Evolutionary conservation across 805 yeast genomes (phyloP), one percentile per base, ranked within the genome.

Genomic region (Candida dendrica): DNA sequence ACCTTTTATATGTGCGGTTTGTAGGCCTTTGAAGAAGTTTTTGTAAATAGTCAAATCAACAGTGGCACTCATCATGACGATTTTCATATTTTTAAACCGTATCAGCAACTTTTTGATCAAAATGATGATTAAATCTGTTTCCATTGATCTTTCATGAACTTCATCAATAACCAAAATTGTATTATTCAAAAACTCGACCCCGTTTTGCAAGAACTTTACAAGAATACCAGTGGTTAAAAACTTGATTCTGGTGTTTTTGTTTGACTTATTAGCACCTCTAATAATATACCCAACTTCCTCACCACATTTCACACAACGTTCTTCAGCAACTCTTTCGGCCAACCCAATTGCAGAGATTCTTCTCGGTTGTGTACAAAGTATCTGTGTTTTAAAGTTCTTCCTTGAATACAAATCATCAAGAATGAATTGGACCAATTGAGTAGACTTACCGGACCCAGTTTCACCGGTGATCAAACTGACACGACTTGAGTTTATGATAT

Each of bases 381-480:
- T 84, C 33, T 71, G 74, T 3, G 83, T 72, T 19, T 64, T 59
- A 46, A 75, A 75, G 10, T 60, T 58, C 0, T 74, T 73, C 11
- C 62, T 56, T 0, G 63, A 37, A 38, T 75, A 69, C 44, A 86
- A 53, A 33, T 79, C 69, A 58, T 91, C 98, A 15, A 91, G 63
- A 17, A 91, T 67, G 50, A 89, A 91, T 59, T 91, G 98, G 6
- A 88, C 96, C 5, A 87, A 78, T 58, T 91, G 98, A 0, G 98
- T 91, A 1, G 96, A 87, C 56, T 91, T 91, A 51, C 98, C 98
- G 1, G 97, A 90, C 52, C 98, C 98, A 0, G 98, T 91, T 59
- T 93, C 98, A 59, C 98, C 98, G 2, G 98, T 91, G 31, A 91
- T 74, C 29, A 91, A 64, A 8, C 85, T 79, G 4, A 88, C 84